Conservation (phyloP, 345 rosid genomes). For the Lepidium didymum region DNA sequence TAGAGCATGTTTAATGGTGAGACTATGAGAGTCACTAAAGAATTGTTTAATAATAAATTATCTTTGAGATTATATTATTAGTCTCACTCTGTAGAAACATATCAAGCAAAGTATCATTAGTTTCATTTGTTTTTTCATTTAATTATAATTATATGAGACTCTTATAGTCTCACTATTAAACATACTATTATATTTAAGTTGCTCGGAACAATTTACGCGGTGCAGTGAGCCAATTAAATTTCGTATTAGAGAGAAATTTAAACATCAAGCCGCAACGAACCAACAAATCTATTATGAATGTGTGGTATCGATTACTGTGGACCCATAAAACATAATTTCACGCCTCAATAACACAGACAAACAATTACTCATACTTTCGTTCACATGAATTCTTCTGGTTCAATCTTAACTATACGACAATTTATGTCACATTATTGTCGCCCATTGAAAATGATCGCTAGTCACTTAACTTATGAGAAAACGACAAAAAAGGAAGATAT, state of each 20-base stretch:
- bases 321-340: neutral
- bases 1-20: too few relatives aligned
- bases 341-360: neutral
- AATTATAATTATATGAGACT: too few relatives aligned
- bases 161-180: too few relatives aligned
- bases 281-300: neutral
- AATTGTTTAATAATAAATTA: too few relatives aligned
- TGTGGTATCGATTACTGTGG: neutral
- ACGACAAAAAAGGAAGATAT: neutral
- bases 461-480: neutral
- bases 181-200: too few relatives aligned
- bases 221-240: neutral
- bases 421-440: neutral
- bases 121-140: too few relatives aligned
- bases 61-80: too few relatives aligned
- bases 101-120: too few relatives aligned
- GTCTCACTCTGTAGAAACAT: too few relatives aligned
- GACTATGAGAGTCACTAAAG: too few relatives aligned
- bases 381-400: slow-evolving; percentile 5
- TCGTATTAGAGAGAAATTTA: neutral
- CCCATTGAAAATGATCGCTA: neutral
- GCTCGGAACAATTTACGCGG: neutral
- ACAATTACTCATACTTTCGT: neutral
- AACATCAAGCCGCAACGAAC: neutral
- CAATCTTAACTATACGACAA: neutral